Conservation (phyloP, 768 basidiomycete genomes). For the Leucogyrophana mollusca region DNA sequence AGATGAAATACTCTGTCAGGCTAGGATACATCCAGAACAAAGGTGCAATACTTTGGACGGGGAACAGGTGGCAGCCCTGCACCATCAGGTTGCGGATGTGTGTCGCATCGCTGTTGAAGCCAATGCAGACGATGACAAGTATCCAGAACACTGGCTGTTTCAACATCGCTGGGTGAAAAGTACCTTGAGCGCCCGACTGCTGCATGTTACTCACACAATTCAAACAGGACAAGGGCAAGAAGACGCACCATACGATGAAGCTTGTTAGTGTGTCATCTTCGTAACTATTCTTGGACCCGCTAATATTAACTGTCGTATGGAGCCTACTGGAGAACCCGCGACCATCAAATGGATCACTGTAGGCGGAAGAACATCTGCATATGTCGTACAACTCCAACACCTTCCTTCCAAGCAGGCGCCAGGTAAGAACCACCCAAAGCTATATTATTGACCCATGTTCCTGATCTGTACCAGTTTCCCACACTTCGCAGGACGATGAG, state of each 20-base stretch:
- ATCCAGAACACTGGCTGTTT: slow-evolving; percentile 69
- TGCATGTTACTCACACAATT: slow-evolving; percentile 13
- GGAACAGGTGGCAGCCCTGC: slow-evolving; percentile 47
- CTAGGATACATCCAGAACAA: slow-evolving; percentile 71
- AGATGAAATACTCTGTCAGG: slow-evolving; percentile 77
- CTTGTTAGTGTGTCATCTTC: slow-evolving; percentile 36
- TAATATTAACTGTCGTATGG: slow-evolving; percentile 5
- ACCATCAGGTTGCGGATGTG: slow-evolving; percentile 52
- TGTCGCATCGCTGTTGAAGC: slow-evolving; percentile 62
- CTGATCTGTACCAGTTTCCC: background rate
- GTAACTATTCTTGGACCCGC: background rate
- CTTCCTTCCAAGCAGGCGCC: slow-evolving; percentile 14
- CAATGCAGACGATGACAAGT: slow-evolving; percentile 67
- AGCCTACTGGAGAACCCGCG: slow-evolving; percentile 71
- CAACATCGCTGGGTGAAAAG: slow-evolving; percentile 63
- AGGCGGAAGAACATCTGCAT: slow-evolving; percentile 76
- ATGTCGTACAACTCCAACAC: slow-evolving; percentile 60
- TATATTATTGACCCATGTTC: background rate
- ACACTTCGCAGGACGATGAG: background rate
- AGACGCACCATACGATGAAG: slow-evolving; percentile 41
- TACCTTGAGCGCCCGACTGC: background rate
- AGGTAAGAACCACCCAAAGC: slow-evolving; percentile 2
- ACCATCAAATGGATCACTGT: slow-evolving; percentile 75
- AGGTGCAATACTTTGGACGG: slow-evolving; percentile 54
- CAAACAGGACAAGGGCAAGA: slow-evolving; percentile 58